Percentiles rank a stretch among this genome's conserved stretches.
Evolutionary conservation across 345 rosid genomes (phyloP).

Genomic region (Euphorbia lathyris): DNA sequence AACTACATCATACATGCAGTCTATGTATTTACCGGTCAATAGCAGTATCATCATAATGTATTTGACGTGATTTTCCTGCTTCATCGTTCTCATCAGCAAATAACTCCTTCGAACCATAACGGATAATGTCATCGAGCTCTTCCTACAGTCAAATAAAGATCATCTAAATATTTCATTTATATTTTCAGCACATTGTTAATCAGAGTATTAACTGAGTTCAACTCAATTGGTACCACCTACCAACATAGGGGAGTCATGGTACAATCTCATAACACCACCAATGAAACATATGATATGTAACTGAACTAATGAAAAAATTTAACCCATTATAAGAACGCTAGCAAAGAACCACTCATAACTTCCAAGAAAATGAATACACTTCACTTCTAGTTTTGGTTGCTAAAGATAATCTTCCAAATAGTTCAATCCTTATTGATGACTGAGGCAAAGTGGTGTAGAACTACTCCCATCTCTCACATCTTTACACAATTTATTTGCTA

Average conservation of each 20-base stretch:
- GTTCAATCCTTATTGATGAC: neutral
- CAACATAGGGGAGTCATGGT: neutral
- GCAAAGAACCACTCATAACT: neutral
- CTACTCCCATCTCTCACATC: neutral
- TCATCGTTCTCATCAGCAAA: slow-evolving; percentile 97
- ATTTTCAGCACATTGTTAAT: neutral
- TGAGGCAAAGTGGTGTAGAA: neutral
- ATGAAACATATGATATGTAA: neutral
- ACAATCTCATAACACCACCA: neutral
- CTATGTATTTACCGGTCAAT: slow-evolving; percentile 65
- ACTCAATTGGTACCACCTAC: neutral
- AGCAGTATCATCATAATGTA: slow-evolving; percentile 93
- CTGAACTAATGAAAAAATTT: neutral
- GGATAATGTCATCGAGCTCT: slow-evolving; percentile 93
- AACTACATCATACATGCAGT: slow-evolving; percentile 9
- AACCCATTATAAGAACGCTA: neutral
- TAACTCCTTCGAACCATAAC: slow-evolving; percentile 96
- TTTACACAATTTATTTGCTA: neutral
- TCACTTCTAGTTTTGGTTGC: neutral
- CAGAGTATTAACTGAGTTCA: neutral
- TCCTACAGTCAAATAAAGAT: slow-evolving; percentile 49
- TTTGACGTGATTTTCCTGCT: slow-evolving; percentile 92
- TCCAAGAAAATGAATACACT: neutral
- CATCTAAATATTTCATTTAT: neutral
- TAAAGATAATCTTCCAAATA: neutral